These are phyloP conservation scores for Rhodotorula sphaerocarpa DNA, from an alignment of 768 basidiomycete species.

Conservation along the genomic window DNA sequence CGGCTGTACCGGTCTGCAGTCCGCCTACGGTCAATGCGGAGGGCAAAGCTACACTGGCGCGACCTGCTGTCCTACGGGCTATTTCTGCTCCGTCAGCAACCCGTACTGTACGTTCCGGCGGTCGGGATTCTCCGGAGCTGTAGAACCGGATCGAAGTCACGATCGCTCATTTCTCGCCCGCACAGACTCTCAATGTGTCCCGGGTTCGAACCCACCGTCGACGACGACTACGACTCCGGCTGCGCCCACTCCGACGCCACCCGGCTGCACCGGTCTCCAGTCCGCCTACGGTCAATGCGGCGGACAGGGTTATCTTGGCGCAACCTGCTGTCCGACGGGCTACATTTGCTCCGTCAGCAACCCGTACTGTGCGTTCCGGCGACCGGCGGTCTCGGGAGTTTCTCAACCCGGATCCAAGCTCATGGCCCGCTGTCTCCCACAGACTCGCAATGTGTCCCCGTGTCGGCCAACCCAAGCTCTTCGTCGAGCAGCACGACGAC, in stretches of 20 bases:
- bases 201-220: background rate
- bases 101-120: background rate
- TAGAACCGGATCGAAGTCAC: no score
- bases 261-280: background rate
- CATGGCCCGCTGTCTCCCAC: no score
- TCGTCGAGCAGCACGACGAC: background rate
- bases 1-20: background rate
- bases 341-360: background rate
- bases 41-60: background rate
- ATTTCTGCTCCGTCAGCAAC: background rate
- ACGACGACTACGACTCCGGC: background rate
- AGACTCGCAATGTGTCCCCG: no score
- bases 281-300: constrained; percentile 2
- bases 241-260: background rate
- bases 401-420: no score
- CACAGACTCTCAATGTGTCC: constrained; percentile 5
- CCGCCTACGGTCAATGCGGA: constrained; percentile 2
- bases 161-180: background rate
- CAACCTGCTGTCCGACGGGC: background rate
- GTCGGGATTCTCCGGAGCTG: no score
- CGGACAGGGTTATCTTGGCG: background rate
- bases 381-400: background rate
- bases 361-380: background rate
- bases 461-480: background rate
- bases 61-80: background rate